A percentile compares a stretch with the other conserved stretches of the same genome.
Conservation (phyloP, 306 rosid species). For the Glycine soja region DNA sequence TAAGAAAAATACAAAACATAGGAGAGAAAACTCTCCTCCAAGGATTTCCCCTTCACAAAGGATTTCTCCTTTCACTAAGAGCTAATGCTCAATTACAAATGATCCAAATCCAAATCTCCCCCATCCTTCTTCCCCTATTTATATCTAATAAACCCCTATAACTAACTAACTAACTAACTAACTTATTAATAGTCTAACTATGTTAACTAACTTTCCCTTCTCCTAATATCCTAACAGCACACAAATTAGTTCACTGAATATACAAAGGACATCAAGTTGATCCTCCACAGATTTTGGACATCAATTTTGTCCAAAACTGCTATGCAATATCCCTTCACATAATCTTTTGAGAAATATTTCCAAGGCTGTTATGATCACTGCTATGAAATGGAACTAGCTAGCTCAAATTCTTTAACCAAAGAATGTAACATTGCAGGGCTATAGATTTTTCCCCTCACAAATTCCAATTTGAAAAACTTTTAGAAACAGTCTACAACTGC, state of each 20-base stretch:
- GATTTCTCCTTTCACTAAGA: too few relatives aligned
- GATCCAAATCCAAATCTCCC: too few relatives aligned
- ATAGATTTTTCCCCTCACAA: not conserved
- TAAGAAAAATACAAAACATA: too few relatives aligned
- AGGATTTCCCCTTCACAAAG: too few relatives aligned
- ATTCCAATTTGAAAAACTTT: not conserved
- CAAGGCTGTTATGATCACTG: not conserved
- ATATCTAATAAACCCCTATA: too few relatives aligned
- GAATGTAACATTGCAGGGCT: not conserved
- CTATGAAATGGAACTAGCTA: not conserved
- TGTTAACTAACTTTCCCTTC: too few relatives aligned
- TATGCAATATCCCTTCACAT: not conserved
- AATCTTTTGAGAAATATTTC: not conserved
- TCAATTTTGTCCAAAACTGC: constrained; percentile 8
- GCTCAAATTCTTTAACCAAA: not conserved
- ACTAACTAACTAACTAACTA: too few relatives aligned
- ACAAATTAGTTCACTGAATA: not conserved
- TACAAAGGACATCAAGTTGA: not conserved
- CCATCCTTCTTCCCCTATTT: too few relatives aligned
- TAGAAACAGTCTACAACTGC: not conserved
- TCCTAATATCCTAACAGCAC: too few relatives aligned
- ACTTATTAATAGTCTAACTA: too few relatives aligned
- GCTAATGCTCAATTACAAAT: too few relatives aligned
- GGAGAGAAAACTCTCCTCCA: too few relatives aligned
- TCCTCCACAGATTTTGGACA: not conserved